Evolutionary conservation across 2,329 filamentous ascomycete genomes (phyloP).

Genomic region (Cladosporium sp.): DNA sequence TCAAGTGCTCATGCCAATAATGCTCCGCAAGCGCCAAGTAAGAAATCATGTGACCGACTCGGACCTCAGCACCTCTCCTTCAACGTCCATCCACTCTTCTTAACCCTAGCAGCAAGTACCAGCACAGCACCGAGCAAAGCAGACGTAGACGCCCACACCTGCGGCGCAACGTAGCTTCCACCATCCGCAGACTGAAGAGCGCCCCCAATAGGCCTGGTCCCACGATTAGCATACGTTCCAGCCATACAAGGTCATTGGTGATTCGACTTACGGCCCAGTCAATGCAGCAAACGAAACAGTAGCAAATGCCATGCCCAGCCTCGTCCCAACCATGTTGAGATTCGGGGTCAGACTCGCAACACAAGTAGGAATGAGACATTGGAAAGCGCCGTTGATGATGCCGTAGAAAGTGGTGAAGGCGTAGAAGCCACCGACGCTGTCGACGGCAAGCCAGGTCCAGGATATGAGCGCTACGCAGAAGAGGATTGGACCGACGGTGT

Average conservation of each 20-base stretch:
- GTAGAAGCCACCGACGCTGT: conserved; percentile 35
- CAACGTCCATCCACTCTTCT: conserved; percentile 23
- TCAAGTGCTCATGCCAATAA: not conserved
- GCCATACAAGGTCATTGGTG: too few relatives aligned
- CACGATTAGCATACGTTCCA: not conserved
- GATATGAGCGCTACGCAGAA: conserved; percentile 45
- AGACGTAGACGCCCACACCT: conserved; percentile 38
- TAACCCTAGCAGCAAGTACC: conserved; percentile 22
- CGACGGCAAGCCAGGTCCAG: conserved; percentile 56
- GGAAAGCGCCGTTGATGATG: conserved; percentile 40
- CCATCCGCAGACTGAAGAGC: conserved; percentile 38
- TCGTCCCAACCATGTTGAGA: conserved; percentile 42
- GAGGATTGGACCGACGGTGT: conserved; percentile 50
- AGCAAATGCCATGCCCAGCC: conserved; percentile 46
- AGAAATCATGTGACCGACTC: too few relatives aligned
- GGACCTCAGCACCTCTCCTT: conserved; percentile 16
- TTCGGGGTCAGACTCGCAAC: conserved; percentile 43
- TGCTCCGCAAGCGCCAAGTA: not conserved
- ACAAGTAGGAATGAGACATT: conserved; percentile 43
- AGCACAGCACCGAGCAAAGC: conserved; percentile 18
- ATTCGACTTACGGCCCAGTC: conserved; percentile 34
- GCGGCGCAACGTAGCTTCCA: conserved; percentile 40
- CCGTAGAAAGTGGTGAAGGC: conserved; percentile 44
- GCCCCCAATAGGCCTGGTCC: conserved; percentile 39
- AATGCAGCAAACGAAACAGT: conserved; percentile 42